These are phyloP conservation scores for Durotheca rogersii DNA, from an alignment of 495 filamentous ascomycete genomes.

Conservation along the genomic window DNA sequence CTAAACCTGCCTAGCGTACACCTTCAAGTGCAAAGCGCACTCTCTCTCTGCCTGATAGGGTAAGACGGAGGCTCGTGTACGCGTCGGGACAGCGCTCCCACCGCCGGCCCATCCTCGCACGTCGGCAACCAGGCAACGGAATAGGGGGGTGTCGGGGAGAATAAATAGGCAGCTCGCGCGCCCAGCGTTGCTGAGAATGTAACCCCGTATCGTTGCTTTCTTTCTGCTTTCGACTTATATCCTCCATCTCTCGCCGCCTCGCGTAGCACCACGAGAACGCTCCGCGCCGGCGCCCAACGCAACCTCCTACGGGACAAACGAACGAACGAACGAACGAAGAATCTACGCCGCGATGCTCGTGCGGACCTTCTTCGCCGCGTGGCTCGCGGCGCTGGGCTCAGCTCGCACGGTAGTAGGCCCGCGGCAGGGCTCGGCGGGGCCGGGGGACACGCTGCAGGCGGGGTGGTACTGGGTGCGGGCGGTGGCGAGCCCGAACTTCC, in stretches of 20 bases:
- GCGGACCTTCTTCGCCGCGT: conserved; percentile 3
- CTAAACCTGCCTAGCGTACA: background rate
- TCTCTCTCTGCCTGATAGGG: background rate
- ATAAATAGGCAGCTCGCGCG: conserved; percentile 16
- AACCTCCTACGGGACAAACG: too few species aligned
- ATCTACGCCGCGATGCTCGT: conserved; percentile 5
- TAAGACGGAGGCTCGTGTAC: conserved; percentile 3
- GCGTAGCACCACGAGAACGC: background rate
- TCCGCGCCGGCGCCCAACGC: too few species aligned
- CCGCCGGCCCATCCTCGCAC: conserved; percentile 4
- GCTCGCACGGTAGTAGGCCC: conserved; percentile 5
- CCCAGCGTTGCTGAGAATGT: conserved; percentile 9
- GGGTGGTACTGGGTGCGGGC: conserved; percentile 64
- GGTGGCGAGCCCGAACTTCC: conserved; percentile 60
- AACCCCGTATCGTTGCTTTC: conserved; percentile 7
- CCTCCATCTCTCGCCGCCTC: background rate
- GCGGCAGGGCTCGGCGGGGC: conserved; percentile 18
- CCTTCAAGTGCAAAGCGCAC: background rate
- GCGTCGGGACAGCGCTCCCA: background rate
- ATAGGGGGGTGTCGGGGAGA: background rate
- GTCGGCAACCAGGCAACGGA: background rate
- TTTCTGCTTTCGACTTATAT: background rate
- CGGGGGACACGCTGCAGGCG: conserved; percentile 42
- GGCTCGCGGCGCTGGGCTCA: conserved; percentile 4
- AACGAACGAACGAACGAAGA: too few species aligned